Evolutionary conservation across 495 filamentous ascomycete species (phyloP).

Genomic region (Viridothelium virens): DNA sequence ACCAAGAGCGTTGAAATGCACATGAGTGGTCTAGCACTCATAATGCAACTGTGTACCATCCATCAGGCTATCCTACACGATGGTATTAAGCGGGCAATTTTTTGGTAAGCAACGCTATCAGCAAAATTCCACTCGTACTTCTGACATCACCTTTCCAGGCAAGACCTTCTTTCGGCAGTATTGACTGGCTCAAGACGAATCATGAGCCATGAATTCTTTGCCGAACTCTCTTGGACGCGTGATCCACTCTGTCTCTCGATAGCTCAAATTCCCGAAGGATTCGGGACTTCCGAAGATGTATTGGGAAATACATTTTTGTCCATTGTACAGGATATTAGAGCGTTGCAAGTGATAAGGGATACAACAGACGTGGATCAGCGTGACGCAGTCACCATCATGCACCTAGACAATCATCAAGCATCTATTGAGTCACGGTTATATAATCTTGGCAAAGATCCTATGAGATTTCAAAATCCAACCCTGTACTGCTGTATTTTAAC

Average conservation of each 20-base stretch:
- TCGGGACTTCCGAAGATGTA: not conserved
- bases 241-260: not conserved
- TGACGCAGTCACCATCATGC: conserved; percentile 3
- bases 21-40: not conserved
- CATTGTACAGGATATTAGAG: conserved; percentile 1
- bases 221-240: not conserved
- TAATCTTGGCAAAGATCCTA: not conserved
- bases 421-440: conserved; percentile 2
- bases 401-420: not conserved
- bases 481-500: not conserved
- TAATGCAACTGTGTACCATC: not conserved
- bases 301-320: not conserved
- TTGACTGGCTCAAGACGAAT: not conserved
- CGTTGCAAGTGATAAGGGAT: not conserved
- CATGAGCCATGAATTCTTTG: not conserved
- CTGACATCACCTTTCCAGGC: not conserved
- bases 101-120: not conserved
- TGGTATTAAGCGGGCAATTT: not conserved
- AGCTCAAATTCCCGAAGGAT: not conserved
- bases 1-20: not conserved
- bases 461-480: not conserved
- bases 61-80: not conserved
- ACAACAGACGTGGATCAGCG: not conserved
- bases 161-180: not conserved
- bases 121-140: not conserved